phyloP scores from a whole-genome alignment of 2,329 filamentous ascomycete species.

The Hirsutella minnesotensis region DNA sequence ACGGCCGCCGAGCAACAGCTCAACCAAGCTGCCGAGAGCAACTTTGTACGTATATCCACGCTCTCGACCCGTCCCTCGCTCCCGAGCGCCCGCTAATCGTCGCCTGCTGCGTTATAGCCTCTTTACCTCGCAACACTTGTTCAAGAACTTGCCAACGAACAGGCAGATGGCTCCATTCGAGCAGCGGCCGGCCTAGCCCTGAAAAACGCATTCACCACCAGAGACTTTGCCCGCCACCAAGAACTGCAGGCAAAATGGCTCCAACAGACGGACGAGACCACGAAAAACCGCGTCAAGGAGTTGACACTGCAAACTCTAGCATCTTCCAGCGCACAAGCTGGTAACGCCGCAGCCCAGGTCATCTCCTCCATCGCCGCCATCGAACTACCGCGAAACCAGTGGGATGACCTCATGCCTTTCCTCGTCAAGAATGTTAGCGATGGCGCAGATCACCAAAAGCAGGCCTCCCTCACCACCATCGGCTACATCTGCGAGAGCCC shows the following conservation, averaged over 20 bases:
- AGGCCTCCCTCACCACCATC: slow-evolving; percentile 89
- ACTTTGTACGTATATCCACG: slow-evolving; percentile 60
- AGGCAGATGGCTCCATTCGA: slow-evolving; percentile 71
- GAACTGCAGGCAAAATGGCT: slow-evolving; percentile 93
- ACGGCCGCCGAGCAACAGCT: slow-evolving; percentile 91
- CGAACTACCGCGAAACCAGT: slow-evolving; percentile 86
- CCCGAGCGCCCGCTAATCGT: slow-evolving; percentile 12
- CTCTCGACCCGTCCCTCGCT: neutral
- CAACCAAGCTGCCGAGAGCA: slow-evolving; percentile 78
- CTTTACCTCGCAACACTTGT: slow-evolving; percentile 88
- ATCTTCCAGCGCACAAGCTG: slow-evolving; percentile 70
- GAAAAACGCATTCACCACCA: slow-evolving; percentile 95
- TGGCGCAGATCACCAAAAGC: slow-evolving; percentile 80
- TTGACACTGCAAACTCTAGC: slow-evolving; percentile 78
- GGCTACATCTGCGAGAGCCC: slow-evolving; percentile 97
- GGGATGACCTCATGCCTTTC: slow-evolving; percentile 79
- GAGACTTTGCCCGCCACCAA: slow-evolving; percentile 77
- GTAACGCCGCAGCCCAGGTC: slow-evolving; percentile 85
- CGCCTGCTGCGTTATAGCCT: slow-evolving; percentile 43
- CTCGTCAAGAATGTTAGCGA: slow-evolving; percentile 88
- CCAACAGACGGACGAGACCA: slow-evolving; percentile 64
- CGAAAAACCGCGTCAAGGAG: slow-evolving; percentile 81
- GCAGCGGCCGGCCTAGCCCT: slow-evolving; percentile 90
- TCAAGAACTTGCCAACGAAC: slow-evolving; percentile 87
- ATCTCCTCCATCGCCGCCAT: slow-evolving; percentile 90